Evolutionary conservation across 176 grass and related monocot genomes (phyloP).

Genomic region (Hsuehochloa calcarea): DNA sequence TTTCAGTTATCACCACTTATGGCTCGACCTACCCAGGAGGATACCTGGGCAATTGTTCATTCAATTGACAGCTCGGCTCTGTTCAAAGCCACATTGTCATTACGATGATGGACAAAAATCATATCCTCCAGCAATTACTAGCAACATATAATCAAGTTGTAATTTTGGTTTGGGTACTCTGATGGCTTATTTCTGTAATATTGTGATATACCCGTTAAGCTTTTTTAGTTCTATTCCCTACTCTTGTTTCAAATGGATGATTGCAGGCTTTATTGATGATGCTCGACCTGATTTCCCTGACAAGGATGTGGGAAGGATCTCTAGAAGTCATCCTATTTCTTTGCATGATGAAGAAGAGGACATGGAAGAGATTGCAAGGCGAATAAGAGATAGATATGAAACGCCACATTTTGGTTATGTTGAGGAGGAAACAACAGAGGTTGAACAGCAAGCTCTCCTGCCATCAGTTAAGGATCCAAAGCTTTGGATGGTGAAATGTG

Average conservation of each 20-base stretch:
- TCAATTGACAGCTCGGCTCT: not conserved
- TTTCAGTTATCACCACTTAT: not conserved
- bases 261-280: conserved; percentile 67
- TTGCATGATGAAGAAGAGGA: conserved; percentile 51
- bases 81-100: not conserved
- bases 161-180: not conserved
- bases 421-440: conserved; percentile 54
- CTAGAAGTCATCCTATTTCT: conserved; percentile 30
- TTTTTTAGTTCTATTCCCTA: not conserved
- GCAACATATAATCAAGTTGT: not conserved
- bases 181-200: not conserved
- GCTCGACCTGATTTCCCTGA: conserved; percentile 37
- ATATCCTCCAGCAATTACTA: not conserved
- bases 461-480: conserved; percentile 97
- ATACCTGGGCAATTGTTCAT: not conserved
- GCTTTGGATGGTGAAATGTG: conserved; percentile 96
- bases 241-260: not conserved
- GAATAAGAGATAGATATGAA: conserved; percentile 31
- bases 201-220: not conserved
- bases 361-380: conserved; percentile 33
- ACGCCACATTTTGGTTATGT: conserved; percentile 42
- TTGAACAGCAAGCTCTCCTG: conserved; percentile 85
- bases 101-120: not conserved
- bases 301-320: conserved; percentile 30
- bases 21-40: not conserved